Evolutionary conservation across 1,139 yeast genomes (phyloP).

Genomic region (Nakaseomyces glabratus): DNA sequence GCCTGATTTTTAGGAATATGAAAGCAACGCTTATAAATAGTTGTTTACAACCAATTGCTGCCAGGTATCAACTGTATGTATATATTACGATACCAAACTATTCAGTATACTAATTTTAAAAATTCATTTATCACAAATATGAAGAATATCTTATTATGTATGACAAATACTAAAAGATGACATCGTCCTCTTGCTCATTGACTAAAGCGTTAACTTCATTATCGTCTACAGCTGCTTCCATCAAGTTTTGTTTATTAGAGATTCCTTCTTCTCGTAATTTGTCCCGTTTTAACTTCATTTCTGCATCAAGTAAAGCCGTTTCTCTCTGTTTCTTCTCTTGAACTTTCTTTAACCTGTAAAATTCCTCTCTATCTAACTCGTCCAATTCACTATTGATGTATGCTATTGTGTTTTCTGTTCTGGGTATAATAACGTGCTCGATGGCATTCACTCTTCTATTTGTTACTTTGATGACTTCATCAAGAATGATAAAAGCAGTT

Average conservation of each 20-base stretch:
- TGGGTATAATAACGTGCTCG: conserved; percentile 95
- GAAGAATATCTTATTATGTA: too few relatives aligned
- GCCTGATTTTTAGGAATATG: too few relatives aligned
- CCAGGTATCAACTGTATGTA: too few relatives aligned
- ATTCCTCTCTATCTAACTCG: conserved; percentile 96
- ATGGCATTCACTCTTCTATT: conserved; percentile 98
- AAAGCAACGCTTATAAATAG: too few relatives aligned
- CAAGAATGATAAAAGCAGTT: conserved; percentile 92
- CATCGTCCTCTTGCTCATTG: conserved; percentile 42
- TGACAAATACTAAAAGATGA: conserved; percentile 41
- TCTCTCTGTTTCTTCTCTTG: conserved; percentile 81
- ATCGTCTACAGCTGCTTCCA: conserved; percentile 11
- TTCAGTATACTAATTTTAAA: too few relatives aligned
- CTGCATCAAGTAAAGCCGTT: conserved; percentile 32
- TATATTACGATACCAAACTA: too few relatives aligned
- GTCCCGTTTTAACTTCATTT: conserved; percentile 25
- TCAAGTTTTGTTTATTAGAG: not conserved
- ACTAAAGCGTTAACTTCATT: conserved; percentile 30
- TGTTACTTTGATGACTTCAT: conserved; percentile 95
- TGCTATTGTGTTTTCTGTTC: conserved; percentile 91
- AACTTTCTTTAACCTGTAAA: conserved; percentile 90
- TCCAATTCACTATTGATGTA: conserved; percentile 93
- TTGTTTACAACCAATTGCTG: too few relatives aligned
- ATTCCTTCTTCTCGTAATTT: conserved; percentile 13
- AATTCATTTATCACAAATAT: too few relatives aligned